phyloP scores from a whole-genome alignment of 495 filamentous ascomycete species.

The Xylaria castorea region DNA sequence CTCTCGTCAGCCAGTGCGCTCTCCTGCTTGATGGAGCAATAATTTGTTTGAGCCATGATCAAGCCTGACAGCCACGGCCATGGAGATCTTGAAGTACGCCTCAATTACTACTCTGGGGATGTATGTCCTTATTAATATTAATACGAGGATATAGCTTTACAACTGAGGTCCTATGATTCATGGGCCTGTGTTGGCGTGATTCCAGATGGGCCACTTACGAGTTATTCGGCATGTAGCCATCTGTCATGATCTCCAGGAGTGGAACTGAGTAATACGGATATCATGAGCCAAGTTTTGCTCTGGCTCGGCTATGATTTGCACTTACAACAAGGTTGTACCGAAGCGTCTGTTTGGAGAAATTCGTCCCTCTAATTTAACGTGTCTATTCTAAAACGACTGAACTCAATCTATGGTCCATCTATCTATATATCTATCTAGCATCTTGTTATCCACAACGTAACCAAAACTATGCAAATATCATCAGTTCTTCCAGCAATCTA shows the following conservation, averaged over 20 bases:
- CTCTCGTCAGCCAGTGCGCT: constrained; percentile 6
- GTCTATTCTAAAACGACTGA: not conserved
- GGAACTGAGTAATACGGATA: not conserved
- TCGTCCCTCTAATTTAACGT: not conserved
- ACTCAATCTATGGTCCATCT: not conserved
- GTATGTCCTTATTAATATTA: constrained; percentile 14
- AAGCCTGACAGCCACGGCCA: constrained; percentile 17
- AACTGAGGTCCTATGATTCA: not conserved
- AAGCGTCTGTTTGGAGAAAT: not conserved
- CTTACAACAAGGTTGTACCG: not conserved
- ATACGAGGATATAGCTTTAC: constrained; percentile 10
- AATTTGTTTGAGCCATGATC: constrained; percentile 24
- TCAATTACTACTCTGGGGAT: constrained; percentile 5
- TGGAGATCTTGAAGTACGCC: constrained; percentile 20
- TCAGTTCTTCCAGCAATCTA: not conserved
- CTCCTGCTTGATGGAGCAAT: constrained; percentile 3
- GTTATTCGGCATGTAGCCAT: constrained; percentile 26
- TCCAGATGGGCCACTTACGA: not conserved
- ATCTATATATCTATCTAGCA: not conserved
- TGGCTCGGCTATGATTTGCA: not conserved
- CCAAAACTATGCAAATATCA: not conserved
- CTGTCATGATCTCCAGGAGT: constrained; percentile 15
- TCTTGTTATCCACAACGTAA: not conserved
- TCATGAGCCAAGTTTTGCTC: not conserved
- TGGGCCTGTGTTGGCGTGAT: not conserved